Base-by-base conservation (phyloP, 306 rosid species). In the Cyamopsis tetragonoloba region DNA sequence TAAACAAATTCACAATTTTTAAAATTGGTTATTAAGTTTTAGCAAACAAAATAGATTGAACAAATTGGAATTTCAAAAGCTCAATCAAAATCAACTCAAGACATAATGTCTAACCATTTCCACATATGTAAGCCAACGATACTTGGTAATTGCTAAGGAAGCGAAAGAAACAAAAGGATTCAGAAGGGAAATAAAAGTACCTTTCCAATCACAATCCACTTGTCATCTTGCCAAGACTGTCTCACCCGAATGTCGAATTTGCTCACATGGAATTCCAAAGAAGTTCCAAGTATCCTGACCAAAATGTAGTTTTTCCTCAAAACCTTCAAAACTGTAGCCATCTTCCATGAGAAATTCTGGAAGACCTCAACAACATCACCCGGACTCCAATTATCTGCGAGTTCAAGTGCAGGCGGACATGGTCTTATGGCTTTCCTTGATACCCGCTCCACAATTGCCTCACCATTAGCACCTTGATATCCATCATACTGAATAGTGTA, bases 281-380 rank as follows among this genome's bases (percentile, higher is more conserved):
- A 86, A 51, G 97, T 91, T 51, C 99, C 99, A 74, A 95, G 86
- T 53, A 87, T 64, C 85, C 97, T 82, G 53, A 88, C 89, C 70
- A 80, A 70, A 74, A 84, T 72, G 65, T 73, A 64, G 68, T 74
- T 76, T 51, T 68, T 70, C 42, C 88, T 83, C 78, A 86, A 78
- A 84, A 81, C 88, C 83, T 87, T 78, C 57, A 83, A 80, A 83
- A 95, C 77, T 24, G 86, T 82, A 41, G 97, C 96, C 91, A 95
- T 82, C 79, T 80, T 88, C 99, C 99, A 95, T 2, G 92, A 84
- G 35, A 77, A 80, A 48, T 83, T 82, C 62, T 80, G 84, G 44
- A 87, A 83, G 41, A 86, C 88, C 89, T 95, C 99, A 7, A 88
- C 83, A 38, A 95, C 75, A 70, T 85, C 97, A 66, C 99, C 96